A percentile compares a stretch with the other conserved stretches of the same genome.
Conservation (phyloP, 2,329 filamentous ascomycete species). For the Pseudomassariella vexata region DNA sequence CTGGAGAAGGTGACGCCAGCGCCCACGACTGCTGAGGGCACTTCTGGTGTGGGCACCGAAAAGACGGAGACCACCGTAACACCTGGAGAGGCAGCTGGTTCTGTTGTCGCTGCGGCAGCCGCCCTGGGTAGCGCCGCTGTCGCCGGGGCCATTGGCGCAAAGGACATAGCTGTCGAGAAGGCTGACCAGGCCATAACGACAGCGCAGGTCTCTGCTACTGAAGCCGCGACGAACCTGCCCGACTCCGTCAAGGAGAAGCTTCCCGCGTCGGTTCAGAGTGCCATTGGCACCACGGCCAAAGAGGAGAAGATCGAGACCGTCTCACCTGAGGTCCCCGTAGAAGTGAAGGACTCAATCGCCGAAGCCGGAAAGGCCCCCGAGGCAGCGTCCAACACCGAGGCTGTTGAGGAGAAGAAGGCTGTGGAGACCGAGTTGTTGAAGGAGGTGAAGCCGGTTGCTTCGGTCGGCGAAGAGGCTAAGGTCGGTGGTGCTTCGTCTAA, state of each 20-base stretch:
- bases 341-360: constrained; percentile 52
- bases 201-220: constrained; percentile 17
- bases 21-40: constrained; percentile 51
- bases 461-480: constrained; percentile 20
- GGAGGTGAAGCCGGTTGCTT: constrained; percentile 45
- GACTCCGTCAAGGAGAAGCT: constrained; percentile 46
- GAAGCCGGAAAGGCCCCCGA: constrained; percentile 61
- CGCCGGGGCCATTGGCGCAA: constrained; percentile 29
- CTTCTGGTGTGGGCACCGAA: constrained; percentile 43
- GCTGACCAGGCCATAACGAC: constrained; percentile 30
- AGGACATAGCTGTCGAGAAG: constrained; percentile 34
- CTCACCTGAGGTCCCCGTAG: constrained; percentile 45
- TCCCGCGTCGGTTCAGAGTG: constrained; percentile 43
- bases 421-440: constrained; percentile 70
- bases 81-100: constrained; percentile 33
- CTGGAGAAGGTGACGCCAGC: constrained; percentile 59
- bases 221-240: constrained; percentile 41
- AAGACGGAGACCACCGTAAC: constrained; percentile 43
- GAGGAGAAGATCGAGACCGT: constrained; percentile 36
- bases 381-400: constrained; percentile 61
- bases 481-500: no score
- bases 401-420: constrained; percentile 68
- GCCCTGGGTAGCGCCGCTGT: constrained; percentile 30
- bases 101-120: constrained; percentile 35
- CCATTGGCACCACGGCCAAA: constrained; percentile 36